These are phyloP conservation scores for Olyra latifolia DNA, from an alignment of 176 grass and related monocot species.

Conservation along the genomic window DNA sequence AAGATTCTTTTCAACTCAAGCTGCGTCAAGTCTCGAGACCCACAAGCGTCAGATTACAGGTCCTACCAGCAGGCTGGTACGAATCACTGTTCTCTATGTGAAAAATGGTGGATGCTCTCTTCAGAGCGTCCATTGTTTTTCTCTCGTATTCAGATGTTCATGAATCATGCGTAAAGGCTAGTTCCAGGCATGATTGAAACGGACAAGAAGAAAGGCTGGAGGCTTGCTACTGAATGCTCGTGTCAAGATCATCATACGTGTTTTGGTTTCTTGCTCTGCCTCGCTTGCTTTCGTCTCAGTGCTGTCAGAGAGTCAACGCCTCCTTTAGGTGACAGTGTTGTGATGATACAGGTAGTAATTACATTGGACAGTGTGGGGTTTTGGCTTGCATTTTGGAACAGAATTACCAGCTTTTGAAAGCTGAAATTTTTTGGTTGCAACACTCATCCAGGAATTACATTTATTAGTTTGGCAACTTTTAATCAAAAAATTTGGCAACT, in stretches of 20 bases:
- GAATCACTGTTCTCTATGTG: conserved; percentile 10
- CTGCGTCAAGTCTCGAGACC: neutral
- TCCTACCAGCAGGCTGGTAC: neutral
- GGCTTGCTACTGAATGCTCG: neutral
- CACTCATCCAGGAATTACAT: neutral
- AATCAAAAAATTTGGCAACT: no score
- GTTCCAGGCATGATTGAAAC: conserved; percentile 33
- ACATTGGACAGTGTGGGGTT: neutral
- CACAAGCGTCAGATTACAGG: neutral
- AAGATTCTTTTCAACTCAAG: conserved; percentile 27
- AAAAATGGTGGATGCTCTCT: conserved; percentile 3
- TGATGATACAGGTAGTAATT: neutral
- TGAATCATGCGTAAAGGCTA: neutral
- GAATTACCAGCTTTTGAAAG: neutral
- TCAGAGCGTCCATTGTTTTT: neutral
- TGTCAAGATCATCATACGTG: neutral
- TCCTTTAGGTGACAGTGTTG: neutral
- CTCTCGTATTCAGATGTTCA: neutral
- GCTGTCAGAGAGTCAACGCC: conserved; percentile 34
- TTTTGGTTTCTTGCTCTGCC: neutral
- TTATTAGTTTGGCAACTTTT: neutral
- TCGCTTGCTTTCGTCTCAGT: neutral
- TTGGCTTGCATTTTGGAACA: neutral
- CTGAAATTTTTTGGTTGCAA: neutral
- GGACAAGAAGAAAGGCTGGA: conserved; percentile 32